Evolutionary conservation across 2,329 filamentous ascomycete genomes (phyloP), one percentile per base, ranked within the genome.

Genomic region (Acrodontium crateriforme): DNA sequence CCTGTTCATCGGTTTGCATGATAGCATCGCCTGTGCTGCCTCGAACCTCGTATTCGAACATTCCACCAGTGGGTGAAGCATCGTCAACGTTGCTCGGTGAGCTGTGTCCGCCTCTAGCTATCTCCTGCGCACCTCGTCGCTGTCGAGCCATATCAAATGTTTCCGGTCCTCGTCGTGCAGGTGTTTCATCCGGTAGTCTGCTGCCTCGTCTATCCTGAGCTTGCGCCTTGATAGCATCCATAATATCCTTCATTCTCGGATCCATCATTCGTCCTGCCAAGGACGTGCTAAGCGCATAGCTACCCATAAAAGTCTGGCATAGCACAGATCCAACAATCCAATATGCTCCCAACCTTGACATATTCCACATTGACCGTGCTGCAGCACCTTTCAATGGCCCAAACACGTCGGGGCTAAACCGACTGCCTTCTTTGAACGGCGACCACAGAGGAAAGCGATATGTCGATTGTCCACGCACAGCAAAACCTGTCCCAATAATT

Each of bases 391-490:
- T 48, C 1, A 53, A 18, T 2, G 41, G 32, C 37, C 38, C 30
- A 41, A 53, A 42, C 16, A 48, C 50, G 18, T 62, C 54, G 4
- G 49, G 50, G 18, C 56, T 49, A 29, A 59, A 55, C 9, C 42
- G 41, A 33, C 52, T 49, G 1, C 46, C 37, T 18, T 37, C 34
- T 25, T 53, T 53, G 27, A 45, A 37, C 1, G 59, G 58, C 25
- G 50, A 49, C 24, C 49, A 60, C 19, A 58, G 52, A 3, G 60
- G 60, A 28, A 61, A 63, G 8, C 50, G 45, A 33, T 49, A 53
- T 11, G 37, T 46, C n/a, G 34, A 37, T 29, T 43, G 41, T 2
- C 52, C 55, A 2, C 41, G 41, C 18, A 52, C 57, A 32, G 47
- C 53, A 26, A 50, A 38, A n/a, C 42, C 49, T 1, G 34, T 35